Evolutionary conservation across 2,329 filamentous ascomycete species (phyloP), one percentile per base, ranked within the genome.

Genomic region (Eurotiales sp.): DNA sequence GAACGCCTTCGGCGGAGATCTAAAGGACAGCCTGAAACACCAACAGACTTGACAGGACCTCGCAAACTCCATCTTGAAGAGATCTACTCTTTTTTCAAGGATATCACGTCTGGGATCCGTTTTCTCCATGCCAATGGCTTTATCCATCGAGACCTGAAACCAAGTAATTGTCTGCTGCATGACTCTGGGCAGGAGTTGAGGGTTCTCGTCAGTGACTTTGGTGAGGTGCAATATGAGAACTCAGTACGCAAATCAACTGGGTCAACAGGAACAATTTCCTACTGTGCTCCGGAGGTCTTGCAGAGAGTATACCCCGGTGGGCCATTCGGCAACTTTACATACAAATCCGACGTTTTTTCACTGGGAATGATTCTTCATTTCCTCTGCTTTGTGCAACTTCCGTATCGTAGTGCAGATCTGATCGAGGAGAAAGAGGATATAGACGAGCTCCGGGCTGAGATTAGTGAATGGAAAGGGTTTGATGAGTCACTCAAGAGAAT

Each of bases 301-400:
- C 84, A 81, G 46, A 80, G 81, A 58, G 85, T 79, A 30, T 70
- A 66, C 39, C 71, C 80, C 0, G 77, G 76, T 23, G 92, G 92
- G 0, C 80, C 80, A 1, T 92, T 88, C 60, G 90, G 88, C 7
- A 96, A 97, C 64, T 99, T 99, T 63, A 96, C 90, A 0, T 91
- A 89, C 22, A 99, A 97, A 65, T 96, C 91, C 0, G 93, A 99
- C 64, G 87, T 99, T n/a, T 99, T 99, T 69, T 96, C 91, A 1
- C 76, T 99, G 0, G 93, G 93, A 44, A 96, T 99, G 92, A 97
- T 97, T 51, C 79, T 99, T 3, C 95, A 97, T 68, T 99, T 99
- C 64, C 87, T 99, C 78, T 99, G 93, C 67, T 99, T 99, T 65
- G 89, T 87, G 1, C 81, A 86, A 42, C 78, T 99, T 10, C 93